These are phyloP conservation scores for Coniosporium tulheliwenetii DNA, from an alignment of 2,329 filamentous ascomycete genomes.

Conservation along the genomic window DNA sequence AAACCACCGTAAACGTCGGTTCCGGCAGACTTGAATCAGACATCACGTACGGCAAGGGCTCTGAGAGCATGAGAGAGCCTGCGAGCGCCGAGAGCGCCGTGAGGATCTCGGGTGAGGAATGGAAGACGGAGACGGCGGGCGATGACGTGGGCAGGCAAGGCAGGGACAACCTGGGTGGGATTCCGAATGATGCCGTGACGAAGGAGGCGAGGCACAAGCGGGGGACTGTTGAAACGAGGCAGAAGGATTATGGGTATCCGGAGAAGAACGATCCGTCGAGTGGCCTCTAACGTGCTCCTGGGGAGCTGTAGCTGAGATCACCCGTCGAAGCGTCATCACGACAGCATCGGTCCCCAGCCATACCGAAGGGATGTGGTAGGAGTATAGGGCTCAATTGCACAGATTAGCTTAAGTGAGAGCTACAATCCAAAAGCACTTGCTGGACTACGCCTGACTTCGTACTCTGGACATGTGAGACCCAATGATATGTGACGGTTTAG, in stretches of 20 bases:
- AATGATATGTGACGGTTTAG: no score
- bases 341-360: no score
- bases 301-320: no score
- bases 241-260: conserved; percentile 25
- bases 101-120: conserved; percentile 30
- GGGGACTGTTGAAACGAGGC: conserved; percentile 24
- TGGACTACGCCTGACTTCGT: no score
- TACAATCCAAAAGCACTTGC: no score
- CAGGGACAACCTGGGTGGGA: conserved; percentile 36
- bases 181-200: conserved; percentile 45
- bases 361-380: no score
- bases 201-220: conserved; percentile 27
- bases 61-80: conserved; percentile 24
- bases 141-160: conserved; percentile 44
- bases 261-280: conserved; percentile 21
- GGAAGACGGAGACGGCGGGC: conserved; percentile 36
- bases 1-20: conserved; percentile 53
- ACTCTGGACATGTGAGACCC: no score
- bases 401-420: no score
- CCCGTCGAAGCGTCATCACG: no score
- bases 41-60: conserved; percentile 33
- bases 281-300: neutral
- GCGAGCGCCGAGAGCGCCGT: conserved; percentile 39
- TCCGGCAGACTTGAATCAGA: conserved; percentile 33
- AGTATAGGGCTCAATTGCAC: no score